These are phyloP conservation scores for Geotrichum cucujoidarum DNA, from an alignment of 1,139 yeast genomes.

Conservation along the genomic window DNA sequence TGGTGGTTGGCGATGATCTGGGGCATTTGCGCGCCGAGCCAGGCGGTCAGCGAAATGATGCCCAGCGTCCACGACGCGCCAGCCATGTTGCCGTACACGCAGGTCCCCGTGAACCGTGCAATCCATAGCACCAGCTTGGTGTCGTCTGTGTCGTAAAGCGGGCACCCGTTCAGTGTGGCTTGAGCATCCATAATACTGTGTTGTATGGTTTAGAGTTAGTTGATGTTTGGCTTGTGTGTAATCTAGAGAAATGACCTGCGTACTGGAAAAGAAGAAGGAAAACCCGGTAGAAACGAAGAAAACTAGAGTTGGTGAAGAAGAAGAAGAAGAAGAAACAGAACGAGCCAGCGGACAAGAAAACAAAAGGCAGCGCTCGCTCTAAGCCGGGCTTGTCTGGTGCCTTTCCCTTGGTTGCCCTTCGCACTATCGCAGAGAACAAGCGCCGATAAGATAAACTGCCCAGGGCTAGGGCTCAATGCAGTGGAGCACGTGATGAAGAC, in stretches of 20 bases:
- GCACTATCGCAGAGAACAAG: too few species aligned
- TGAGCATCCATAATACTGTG: constrained; percentile 5
- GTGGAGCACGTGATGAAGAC: too few species aligned
- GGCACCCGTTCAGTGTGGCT: constrained; percentile 10
- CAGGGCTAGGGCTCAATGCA: too few species aligned
- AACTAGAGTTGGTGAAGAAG: not conserved
- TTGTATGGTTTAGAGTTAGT: too few species aligned
- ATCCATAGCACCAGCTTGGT: constrained; percentile 32
- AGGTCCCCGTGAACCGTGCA: constrained; percentile 29
- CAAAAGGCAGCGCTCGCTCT: too few species aligned
- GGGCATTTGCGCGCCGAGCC: constrained; percentile 87
- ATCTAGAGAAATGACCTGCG: too few species aligned
- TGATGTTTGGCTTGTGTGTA: too few species aligned
- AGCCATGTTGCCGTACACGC: constrained; percentile 32
- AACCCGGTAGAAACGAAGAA: not conserved
- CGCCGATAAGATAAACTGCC: too few species aligned
- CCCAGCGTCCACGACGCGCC: constrained; percentile 41
- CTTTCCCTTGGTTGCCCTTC: too few species aligned
- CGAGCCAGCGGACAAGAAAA: too few species aligned
- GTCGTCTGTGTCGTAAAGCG: constrained; percentile 13
- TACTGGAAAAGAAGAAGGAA: too few species aligned
- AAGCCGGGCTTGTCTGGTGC: too few species aligned
- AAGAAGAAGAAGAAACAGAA: not conserved
- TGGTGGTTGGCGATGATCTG: constrained; percentile 73
- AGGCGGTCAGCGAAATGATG: constrained; percentile 51